Evolutionary conservation across 2,329 filamentous ascomycete genomes (phyloP).

Genomic region (Phialemoniopsis sp.): DNA sequence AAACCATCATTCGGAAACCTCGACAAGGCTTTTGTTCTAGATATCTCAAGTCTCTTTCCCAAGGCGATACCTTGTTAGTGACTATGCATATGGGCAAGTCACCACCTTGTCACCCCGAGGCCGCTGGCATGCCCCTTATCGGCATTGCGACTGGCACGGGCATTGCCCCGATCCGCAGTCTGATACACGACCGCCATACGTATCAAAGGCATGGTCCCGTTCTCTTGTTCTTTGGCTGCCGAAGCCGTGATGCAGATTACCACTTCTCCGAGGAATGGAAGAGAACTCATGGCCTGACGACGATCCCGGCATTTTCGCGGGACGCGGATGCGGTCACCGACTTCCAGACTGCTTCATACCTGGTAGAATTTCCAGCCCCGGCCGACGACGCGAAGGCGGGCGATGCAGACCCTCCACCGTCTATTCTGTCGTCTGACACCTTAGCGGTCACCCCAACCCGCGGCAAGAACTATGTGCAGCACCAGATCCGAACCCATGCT

Average conservation of each 20-base stretch:
- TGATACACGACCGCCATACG: slow-evolving; percentile 69
- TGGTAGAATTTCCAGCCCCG: not conserved
- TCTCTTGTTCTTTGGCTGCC: slow-evolving; percentile 79
- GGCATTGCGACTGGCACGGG: slow-evolving; percentile 85
- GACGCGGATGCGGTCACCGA: slow-evolving; percentile 22
- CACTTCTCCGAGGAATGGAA: slow-evolving; percentile 79
- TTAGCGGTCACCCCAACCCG: slow-evolving; percentile 4
- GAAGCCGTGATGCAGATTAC: slow-evolving; percentile 71
- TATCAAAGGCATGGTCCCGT: slow-evolving; percentile 19
- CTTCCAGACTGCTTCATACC: not conserved
- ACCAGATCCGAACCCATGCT: slow-evolving; percentile 42
- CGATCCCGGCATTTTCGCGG: slow-evolving; percentile 45
- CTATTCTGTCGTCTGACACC: no score
- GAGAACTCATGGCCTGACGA: slow-evolving; percentile 5
- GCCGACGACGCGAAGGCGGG: no score
- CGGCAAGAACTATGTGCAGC: slow-evolving; percentile 53
- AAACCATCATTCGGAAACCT: slow-evolving; percentile 78
- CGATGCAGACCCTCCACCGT: no score
- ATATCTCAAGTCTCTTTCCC: slow-evolving; percentile 66
- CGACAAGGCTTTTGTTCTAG: slow-evolving; percentile 86
- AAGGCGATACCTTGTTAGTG: slow-evolving; percentile 56
- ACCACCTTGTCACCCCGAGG: slow-evolving; percentile 34
- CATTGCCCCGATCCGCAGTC: slow-evolving; percentile 75
- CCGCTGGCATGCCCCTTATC: slow-evolving; percentile 54
- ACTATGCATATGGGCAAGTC: slow-evolving; percentile 48